Evolutionary conservation across 2,329 filamentous ascomycete genomes (phyloP).

Genomic region (Hypoxylon sp.): DNA sequence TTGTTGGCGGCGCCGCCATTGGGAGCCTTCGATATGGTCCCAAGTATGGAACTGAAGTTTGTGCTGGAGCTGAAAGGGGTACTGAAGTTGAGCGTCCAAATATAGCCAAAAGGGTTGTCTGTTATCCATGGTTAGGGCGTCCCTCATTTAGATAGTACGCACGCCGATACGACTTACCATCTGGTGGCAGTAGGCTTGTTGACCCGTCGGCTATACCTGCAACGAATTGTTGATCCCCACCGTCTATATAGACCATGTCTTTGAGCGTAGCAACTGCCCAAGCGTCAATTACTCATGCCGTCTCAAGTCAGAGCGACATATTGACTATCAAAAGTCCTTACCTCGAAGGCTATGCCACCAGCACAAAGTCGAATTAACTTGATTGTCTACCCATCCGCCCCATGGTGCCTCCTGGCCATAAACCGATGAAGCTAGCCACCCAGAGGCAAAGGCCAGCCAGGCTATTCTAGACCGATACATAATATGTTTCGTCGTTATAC

Average conservation of each 20-base stretch:
- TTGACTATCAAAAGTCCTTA: slow-evolving; percentile 47
- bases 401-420: slow-evolving; percentile 55
- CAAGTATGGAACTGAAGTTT: slow-evolving; percentile 67
- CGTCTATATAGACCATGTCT: slow-evolving; percentile 75
- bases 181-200: slow-evolving; percentile 45
- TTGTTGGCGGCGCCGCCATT: slow-evolving; percentile 62
- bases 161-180: slow-evolving; percentile 59
- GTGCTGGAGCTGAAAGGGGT: slow-evolving; percentile 64
- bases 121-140: slow-evolving; percentile 27
- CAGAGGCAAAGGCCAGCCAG: slow-evolving; percentile 48
- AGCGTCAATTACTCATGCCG: slow-evolving; percentile 40
- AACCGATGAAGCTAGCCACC: slow-evolving; percentile 48
- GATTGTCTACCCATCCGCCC: slow-evolving; percentile 62
- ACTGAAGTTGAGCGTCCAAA: slow-evolving; percentile 71
- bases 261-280: slow-evolving; percentile 66
- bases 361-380: slow-evolving; percentile 71
- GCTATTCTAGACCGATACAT: slow-evolving; percentile 51
- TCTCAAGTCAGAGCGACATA: slow-evolving; percentile 6
- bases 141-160: background rate
- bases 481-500: slow-evolving; percentile 34
- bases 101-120: slow-evolving; percentile 66
- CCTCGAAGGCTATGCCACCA: slow-evolving; percentile 62
- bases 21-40: slow-evolving; percentile 60
- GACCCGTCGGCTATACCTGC: slow-evolving; percentile 62
- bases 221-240: slow-evolving; percentile 68